A percentile compares a stretch with the other conserved stretches of the same genome.
Evolutionary conservation across 805 yeast species (phyloP).

Genomic region (Candida sakaeoensis): DNA sequence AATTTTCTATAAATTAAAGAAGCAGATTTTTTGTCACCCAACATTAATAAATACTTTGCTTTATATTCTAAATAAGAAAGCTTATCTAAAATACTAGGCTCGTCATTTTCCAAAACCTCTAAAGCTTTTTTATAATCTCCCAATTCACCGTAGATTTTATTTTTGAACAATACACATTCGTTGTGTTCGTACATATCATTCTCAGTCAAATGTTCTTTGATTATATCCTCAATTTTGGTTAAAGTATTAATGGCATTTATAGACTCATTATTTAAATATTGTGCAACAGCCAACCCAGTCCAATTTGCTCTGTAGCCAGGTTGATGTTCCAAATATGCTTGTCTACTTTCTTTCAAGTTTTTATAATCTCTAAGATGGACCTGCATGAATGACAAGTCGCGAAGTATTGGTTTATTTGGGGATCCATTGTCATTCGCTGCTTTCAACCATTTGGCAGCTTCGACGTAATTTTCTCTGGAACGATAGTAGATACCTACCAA

Average conservation of each 20-base stretch:
- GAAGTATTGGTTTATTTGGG: slow-evolving; percentile 69
- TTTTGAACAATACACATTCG: slow-evolving; percentile 75
- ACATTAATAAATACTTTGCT: slow-evolving; percentile 58
- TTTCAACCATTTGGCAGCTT: slow-evolving; percentile 75
- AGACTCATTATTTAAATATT: slow-evolving; percentile 67
- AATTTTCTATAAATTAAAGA: slow-evolving; percentile 63
- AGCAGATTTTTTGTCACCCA: slow-evolving; percentile 62
- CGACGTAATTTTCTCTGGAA: slow-evolving; percentile 60
- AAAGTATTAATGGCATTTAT: slow-evolving; percentile 69
- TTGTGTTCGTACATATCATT: slow-evolving; percentile 73
- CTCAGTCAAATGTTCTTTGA: slow-evolving; percentile 63
- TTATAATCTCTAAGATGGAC: slow-evolving; percentile 75
- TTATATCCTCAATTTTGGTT: slow-evolving; percentile 68
- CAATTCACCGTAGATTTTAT: slow-evolving; percentile 55
- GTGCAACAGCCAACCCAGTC: slow-evolving; percentile 85
- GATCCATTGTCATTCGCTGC: slow-evolving; percentile 76
- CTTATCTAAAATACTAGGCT: slow-evolving; percentile 51
- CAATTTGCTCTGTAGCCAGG: slow-evolving; percentile 87
- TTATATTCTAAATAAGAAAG: slow-evolving; percentile 59
- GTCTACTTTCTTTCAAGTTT: slow-evolving; percentile 59
- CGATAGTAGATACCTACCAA: slow-evolving; percentile 82
- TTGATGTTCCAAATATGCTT: slow-evolving; percentile 61
- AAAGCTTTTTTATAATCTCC: slow-evolving; percentile 68
- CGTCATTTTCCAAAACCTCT: slow-evolving; percentile 50
- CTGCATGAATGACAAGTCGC: slow-evolving; percentile 79